A percentile compares a stretch with the other conserved stretches of the same genome.
Evolutionary conservation across 768 basidiomycete genomes (phyloP).

Genomic region (Tephrocybe sp.): DNA sequence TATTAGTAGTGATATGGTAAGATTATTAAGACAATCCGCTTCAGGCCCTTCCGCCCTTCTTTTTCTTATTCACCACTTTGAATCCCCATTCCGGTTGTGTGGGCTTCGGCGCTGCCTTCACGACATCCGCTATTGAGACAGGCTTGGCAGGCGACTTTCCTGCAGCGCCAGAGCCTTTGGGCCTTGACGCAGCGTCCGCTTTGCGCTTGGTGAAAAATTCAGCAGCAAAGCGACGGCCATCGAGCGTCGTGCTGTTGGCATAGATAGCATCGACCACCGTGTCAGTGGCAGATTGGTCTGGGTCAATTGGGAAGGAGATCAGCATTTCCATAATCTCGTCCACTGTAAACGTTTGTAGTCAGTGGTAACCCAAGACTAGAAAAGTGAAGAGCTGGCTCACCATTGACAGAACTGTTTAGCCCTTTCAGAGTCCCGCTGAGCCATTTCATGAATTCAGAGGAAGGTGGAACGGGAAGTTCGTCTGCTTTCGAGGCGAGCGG

Average conservation of each 20-base stretch:
- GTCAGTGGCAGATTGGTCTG: conserved; percentile 78
- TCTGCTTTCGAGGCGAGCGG: conserved; percentile 48
- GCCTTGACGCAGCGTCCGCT: conserved; percentile 64
- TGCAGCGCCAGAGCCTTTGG: conserved; percentile 38
- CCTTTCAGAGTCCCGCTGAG: conserved; percentile 82
- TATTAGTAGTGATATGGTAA: conserved; percentile 16
- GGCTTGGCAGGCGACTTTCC: conserved; percentile 48
- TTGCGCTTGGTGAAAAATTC: conserved; percentile 90
- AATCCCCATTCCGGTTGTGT: conserved; percentile 81
- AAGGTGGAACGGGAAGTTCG: conserved; percentile 64
- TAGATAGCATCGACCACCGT: conserved; percentile 96
- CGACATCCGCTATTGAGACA: conserved; percentile 84
- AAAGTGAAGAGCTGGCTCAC: conserved; percentile 32
- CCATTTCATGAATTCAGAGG: conserved; percentile 93
- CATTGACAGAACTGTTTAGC: conserved; percentile 68
- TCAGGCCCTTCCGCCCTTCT: conserved; percentile 70
- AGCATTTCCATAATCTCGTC: conserved; percentile 98
- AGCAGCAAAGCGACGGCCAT: conserved; percentile 91
- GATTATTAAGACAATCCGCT: background rate
- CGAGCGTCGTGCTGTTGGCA: conserved; percentile 90
- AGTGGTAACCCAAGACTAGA: background rate
- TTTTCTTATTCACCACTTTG: conserved; percentile 96
- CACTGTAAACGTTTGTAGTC: conserved; percentile 45
- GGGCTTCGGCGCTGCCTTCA: conserved; percentile 83
- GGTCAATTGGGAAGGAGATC: conserved; percentile 90